Evolutionary conservation across 768 basidiomycete species (phyloP).

Genomic region (Crepidotus variabilis): DNA sequence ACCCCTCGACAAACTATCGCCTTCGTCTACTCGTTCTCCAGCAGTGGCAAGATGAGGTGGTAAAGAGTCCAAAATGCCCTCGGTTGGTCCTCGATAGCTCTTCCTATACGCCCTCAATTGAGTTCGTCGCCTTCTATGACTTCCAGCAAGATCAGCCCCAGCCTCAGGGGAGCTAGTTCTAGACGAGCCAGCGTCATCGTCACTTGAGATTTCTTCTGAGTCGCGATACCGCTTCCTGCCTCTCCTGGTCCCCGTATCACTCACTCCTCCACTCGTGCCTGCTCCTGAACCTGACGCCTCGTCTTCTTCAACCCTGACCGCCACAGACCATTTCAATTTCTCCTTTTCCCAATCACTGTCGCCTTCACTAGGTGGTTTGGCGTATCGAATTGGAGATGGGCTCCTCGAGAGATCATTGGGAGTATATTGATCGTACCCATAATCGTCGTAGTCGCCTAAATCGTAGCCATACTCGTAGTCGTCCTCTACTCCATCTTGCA

Average conservation of each 20-base stretch:
- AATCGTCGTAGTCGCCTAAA: neutral
- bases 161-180: conserved; percentile 3
- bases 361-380: conserved; percentile 15
- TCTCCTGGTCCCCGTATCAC: neutral
- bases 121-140: conserved; percentile 14
- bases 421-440: conserved; percentile 8
- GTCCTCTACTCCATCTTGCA: neutral
- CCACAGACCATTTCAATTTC: neutral
- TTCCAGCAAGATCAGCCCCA: neutral
- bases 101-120: conserved; percentile 23
- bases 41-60: neutral
- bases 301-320: conserved; percentile 2
- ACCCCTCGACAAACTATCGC: neutral
- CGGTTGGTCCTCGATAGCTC: conserved; percentile 18
- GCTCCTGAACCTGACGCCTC: neutral
- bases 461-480: neutral
- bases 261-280: neutral
- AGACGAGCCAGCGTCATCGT: neutral
- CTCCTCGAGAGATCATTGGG: conserved; percentile 16
- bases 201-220: neutral
- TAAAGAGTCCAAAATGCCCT: neutral
- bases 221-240: neutral
- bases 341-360: neutral
- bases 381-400: conserved; percentile 32
- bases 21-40: neutral